These are phyloP conservation scores for Moniliella sp. DNA, from an alignment of 1,284 basidiomycete species.

Conservation along the genomic window DNA sequence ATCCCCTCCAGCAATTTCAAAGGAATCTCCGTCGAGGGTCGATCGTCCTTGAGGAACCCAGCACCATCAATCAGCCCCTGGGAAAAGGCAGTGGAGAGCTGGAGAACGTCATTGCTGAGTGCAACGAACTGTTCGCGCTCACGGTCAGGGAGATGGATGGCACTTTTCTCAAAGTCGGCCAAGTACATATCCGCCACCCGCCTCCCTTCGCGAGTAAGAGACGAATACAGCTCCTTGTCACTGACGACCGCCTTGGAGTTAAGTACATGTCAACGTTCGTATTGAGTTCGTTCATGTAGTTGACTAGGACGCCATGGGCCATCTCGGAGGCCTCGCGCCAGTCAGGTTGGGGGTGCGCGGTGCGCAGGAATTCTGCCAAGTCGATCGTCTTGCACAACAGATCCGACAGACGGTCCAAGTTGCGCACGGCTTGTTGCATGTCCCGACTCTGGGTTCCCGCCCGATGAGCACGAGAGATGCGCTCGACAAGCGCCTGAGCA, in stretches of 20 bases:
- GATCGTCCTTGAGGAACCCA: neutral
- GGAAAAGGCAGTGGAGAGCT: slow-evolving; percentile 60
- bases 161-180: slow-evolving; percentile 90
- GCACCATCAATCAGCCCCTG: neutral
- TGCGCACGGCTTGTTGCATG: slow-evolving; percentile 16
- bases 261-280: slow-evolving; percentile 74
- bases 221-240: slow-evolving; percentile 15
- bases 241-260: slow-evolving; percentile 41
- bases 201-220: slow-evolving; percentile 29
- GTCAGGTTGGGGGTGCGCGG: slow-evolving; percentile 62
- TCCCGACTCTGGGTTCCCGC: slow-evolving; percentile 8
- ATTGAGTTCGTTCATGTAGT: slow-evolving; percentile 92
- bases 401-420: slow-evolving; percentile 72
- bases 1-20: neutral
- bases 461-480: slow-evolving; percentile 14
- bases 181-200: slow-evolving; percentile 73
- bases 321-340: slow-evolving; percentile 69
- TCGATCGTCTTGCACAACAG: slow-evolving; percentile 87
- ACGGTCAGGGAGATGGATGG: slow-evolving; percentile 61
- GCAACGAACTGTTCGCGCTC: slow-evolving; percentile 63
- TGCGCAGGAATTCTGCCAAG: slow-evolving; percentile 74
- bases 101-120: slow-evolving; percentile 78
- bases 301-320: slow-evolving; percentile 73
- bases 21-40: neutral
- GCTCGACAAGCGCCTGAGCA: slow-evolving; percentile 25